Evolutionary conservation across 139 green algal species (phyloP).

Genomic region (Chlamydomonas urium): DNA sequence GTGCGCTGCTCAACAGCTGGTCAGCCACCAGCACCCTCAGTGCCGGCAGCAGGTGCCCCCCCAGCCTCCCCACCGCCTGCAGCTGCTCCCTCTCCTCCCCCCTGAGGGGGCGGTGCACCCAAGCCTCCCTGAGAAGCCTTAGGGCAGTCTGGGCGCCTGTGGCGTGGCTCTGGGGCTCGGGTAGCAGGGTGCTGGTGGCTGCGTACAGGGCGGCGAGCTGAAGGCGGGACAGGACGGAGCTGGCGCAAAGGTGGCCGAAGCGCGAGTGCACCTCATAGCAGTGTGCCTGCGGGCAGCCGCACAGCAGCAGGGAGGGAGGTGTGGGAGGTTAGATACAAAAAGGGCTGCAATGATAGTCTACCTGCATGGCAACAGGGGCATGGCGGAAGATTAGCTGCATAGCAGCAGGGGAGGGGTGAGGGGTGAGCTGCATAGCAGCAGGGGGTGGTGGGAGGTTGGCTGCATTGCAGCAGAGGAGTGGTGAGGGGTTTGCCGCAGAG

Average conservation of each 20-base stretch:
- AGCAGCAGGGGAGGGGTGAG: no score
- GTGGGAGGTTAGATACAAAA: no score
- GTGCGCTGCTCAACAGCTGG: no score
- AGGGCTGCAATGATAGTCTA: no score
- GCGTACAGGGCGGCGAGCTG: constrained; percentile 61
- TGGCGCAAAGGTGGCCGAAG: constrained; percentile 41
- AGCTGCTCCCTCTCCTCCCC: constrained; percentile 29
- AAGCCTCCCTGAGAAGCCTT: constrained; percentile 45
- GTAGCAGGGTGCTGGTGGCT: constrained; percentile 44
- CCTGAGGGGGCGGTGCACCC: constrained; percentile 37
- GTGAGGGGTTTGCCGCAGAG: no score
- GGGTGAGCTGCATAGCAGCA: no score
- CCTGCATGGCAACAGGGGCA: no score
- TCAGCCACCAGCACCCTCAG: constrained; percentile 31
- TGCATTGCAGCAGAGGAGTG: no score
- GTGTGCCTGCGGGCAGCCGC: no score
- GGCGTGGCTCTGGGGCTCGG: constrained; percentile 32
- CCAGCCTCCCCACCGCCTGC: not conserved
- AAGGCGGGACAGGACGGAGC: constrained; percentile 29
- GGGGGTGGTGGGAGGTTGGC: no score
- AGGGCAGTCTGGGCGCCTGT: constrained; percentile 47
- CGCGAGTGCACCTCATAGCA: constrained; percentile 42
- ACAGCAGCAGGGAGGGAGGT: no score
- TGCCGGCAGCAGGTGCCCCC: constrained; percentile 29
- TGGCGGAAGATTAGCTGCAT: no score